A percentile compares a stretch with the other conserved stretches of the same genome.
These are phyloP conservation scores for Globisporangium carolinianum DNA, from an alignment of 352 stramenopile genomes.

Conservation along the genomic window DNA sequence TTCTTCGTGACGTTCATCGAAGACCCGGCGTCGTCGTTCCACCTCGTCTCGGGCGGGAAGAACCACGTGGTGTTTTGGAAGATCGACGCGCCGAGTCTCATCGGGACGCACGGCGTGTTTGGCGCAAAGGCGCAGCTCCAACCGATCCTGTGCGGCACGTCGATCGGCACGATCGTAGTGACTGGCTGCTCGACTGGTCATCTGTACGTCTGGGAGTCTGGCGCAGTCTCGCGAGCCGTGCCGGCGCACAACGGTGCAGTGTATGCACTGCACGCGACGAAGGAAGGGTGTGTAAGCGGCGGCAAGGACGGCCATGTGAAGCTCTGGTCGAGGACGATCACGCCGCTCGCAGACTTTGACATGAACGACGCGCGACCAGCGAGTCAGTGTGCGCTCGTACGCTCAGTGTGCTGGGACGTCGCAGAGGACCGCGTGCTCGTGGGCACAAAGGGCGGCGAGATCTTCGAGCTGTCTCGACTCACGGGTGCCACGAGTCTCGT, in stretches of 20 bases:
- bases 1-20: conserved; percentile 61
- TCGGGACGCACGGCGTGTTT: conserved; percentile 55
- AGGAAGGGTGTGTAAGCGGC: conserved; percentile 46
- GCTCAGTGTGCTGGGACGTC: conserved; percentile 60
- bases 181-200: conserved; percentile 62
- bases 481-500: conserved; percentile 54
- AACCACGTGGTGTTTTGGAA: conserved; percentile 74
- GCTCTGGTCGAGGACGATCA: conserved; percentile 47
- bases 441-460: conserved; percentile 55
- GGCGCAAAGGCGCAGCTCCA: conserved; percentile 48
- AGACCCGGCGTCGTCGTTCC: conserved; percentile 29
- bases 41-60: conserved; percentile 54
- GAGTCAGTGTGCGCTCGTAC: conserved; percentile 32
- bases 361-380: conserved; percentile 45
- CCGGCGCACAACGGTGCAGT: conserved; percentile 64
- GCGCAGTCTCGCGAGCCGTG: conserved; percentile 40
- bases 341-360: conserved; percentile 57
- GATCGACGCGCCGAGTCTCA: conserved; percentile 37
- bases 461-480: conserved; percentile 62
- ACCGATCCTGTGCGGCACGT: conserved; percentile 49
- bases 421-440: conserved; percentile 65
- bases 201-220: conserved; percentile 68
- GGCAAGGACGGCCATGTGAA: conserved; percentile 64
- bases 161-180: conserved; percentile 40
- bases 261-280: conserved; percentile 57